These are phyloP conservation scores for Aureobasidium musti DNA, from an alignment of 2,329 filamentous ascomycete genomes.

Conservation along the genomic window DNA sequence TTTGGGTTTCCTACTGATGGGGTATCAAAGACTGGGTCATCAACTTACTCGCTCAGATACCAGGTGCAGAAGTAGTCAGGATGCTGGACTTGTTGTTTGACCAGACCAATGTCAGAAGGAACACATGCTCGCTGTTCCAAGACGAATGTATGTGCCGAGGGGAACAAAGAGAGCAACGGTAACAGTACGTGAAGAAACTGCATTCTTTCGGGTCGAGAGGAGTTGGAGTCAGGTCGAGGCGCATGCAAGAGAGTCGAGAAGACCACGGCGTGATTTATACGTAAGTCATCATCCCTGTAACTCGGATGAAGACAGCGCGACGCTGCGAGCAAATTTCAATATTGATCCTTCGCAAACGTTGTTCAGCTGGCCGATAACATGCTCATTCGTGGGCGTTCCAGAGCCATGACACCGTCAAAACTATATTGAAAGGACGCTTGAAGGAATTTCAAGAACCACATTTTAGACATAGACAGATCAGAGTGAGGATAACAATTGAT, in stretches of 20 bases:
- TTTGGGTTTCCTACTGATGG: not conserved
- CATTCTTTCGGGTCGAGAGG: not conserved
- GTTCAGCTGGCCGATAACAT: not conserved
- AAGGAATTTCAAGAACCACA: too few species aligned
- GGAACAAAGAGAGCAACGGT: not conserved
- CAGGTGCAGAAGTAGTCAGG: constrained; percentile 4
- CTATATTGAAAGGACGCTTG: not conserved
- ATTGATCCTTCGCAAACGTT: not conserved
- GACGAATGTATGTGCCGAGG: not conserved
- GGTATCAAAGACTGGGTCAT: not conserved
- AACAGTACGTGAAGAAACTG: not conserved
- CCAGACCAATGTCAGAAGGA: not conserved
- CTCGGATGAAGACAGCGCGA: not conserved
- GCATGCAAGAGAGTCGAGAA: not conserved
- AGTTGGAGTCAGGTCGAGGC: not conserved
- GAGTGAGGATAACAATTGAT: too few species aligned
- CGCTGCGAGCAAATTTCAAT: not conserved
- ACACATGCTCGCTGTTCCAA: not conserved
- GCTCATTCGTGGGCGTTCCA: not conserved
- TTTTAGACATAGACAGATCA: too few species aligned
- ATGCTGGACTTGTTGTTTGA: not conserved
- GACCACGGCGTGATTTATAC: not conserved
- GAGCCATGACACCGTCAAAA: not conserved
- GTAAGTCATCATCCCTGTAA: not conserved
- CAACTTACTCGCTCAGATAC: not conserved